Conservation (phyloP, 352 stramenopile species). For the Phytophthora multivora region DNA sequence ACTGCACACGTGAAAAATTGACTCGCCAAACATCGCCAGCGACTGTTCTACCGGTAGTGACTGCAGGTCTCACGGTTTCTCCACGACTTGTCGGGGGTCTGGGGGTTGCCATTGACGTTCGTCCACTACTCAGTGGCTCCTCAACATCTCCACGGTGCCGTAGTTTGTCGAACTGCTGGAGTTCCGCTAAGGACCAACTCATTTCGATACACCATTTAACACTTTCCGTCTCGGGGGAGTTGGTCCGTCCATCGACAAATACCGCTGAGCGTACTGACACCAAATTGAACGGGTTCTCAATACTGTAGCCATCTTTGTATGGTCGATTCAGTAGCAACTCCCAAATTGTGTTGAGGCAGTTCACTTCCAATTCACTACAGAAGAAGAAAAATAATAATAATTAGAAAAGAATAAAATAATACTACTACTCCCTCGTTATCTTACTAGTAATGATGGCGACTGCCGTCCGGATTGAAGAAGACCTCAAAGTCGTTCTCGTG, state of each 20-base stretch:
- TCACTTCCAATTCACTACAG: constrained; percentile 88
- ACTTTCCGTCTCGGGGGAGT: constrained; percentile 62
- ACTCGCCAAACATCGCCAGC: constrained; percentile 80
- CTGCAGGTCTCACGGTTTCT: constrained; percentile 10
- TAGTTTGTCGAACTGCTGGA: constrained; percentile 62
- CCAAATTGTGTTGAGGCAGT: constrained; percentile 92
- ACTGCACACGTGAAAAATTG: constrained; percentile 92
- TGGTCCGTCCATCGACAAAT: constrained; percentile 73
- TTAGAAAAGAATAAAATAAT: background rate
- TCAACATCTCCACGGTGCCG: constrained; percentile 28
- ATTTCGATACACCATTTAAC: constrained; percentile 88
- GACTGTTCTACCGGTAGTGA: constrained; percentile 16
- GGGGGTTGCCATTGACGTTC: constrained; percentile 13
- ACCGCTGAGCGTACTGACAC: constrained; percentile 48
- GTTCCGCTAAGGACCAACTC: constrained; percentile 67
- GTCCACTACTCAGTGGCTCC: background rate
- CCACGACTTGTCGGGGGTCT: constrained; percentile 18
- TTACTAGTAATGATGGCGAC: constrained; percentile 88
- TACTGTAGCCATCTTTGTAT: constrained; percentile 75
- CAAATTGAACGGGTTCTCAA: constrained; percentile 79
- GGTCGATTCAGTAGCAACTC: constrained; percentile 50
- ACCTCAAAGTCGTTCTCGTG: constrained; percentile 94
- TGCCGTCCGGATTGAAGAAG: constrained; percentile 89
- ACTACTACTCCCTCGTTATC: constrained; percentile 1
- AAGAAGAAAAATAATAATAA: background rate